Conservation (phyloP, 73 alveolate genomes). For the Symbiodinium pilosum region DNA sequence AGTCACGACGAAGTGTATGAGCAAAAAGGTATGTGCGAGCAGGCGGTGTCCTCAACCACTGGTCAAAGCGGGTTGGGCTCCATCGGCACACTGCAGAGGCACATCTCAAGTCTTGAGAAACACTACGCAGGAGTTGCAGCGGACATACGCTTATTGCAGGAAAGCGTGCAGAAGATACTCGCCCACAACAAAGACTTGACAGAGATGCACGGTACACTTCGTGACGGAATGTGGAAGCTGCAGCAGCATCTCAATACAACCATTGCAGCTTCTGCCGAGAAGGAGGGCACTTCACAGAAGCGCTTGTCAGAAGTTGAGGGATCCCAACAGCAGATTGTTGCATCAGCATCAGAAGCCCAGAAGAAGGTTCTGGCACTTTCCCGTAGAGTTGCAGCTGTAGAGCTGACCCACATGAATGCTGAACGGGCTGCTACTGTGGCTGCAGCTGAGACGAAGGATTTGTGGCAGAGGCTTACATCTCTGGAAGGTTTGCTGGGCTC, state of each 20-base stretch:
- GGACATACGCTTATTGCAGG: neutral
- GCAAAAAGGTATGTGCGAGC: no score
- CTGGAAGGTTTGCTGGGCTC: neutral
- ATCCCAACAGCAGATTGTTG: neutral
- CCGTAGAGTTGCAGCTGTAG: neutral
- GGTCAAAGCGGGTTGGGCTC: neutral
- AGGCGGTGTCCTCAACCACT: no score
- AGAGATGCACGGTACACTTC: neutral
- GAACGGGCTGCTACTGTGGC: neutral
- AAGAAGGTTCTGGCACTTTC: neutral
- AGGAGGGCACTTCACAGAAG: neutral
- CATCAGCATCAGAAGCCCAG: neutral
- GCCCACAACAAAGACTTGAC: neutral
- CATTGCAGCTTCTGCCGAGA: neutral
- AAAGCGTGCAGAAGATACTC: neutral
- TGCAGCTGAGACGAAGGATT: neutral
- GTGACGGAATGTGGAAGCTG: neutral
- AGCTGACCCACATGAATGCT: neutral
- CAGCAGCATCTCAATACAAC: neutral
- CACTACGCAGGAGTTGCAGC: neutral
- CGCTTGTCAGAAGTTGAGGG: neutral
- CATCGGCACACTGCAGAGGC: neutral
- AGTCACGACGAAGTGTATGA: no score
- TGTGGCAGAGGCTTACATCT: neutral
- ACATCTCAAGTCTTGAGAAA: neutral